These are phyloP conservation scores for Rhamnella rubrinervis DNA, from an alignment of 331 rosid genomes.

Conservation along the genomic window DNA sequence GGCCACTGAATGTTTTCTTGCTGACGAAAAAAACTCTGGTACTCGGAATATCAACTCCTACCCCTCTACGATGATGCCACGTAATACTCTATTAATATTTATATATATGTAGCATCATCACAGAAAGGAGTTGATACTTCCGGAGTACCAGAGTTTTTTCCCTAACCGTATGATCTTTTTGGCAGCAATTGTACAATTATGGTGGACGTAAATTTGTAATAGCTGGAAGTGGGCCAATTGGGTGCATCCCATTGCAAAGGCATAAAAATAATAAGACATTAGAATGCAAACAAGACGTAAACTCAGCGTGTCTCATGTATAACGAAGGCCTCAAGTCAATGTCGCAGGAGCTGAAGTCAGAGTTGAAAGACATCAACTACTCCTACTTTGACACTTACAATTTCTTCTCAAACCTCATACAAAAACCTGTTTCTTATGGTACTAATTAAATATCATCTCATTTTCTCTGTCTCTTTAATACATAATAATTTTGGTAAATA, in stretches of 20 bases:
- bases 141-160: too few relatives aligned
- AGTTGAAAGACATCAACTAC: constrained; percentile 8
- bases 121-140: too few relatives aligned
- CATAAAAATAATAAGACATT: constrained; percentile 32
- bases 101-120: too few relatives aligned
- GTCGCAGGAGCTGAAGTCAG: too few relatives aligned
- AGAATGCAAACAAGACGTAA: constrained; percentile 48
- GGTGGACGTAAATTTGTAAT: constrained; percentile 69
- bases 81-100: too few relatives aligned
- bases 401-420: constrained; percentile 38
- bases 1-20: too few relatives aligned
- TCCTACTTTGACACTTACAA: constrained; percentile 59
- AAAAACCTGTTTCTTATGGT: constrained; percentile 54
- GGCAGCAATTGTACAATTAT: constrained; percentile 49
- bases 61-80: too few relatives aligned
- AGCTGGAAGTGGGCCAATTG: constrained; percentile 55
- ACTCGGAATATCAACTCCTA: too few relatives aligned
- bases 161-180: not conserved
- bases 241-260: constrained; percentile 73
- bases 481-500: too few relatives aligned
- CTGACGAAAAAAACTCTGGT: too few relatives aligned
- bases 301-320: constrained; percentile 44
- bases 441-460: not conserved
- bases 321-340: constrained; percentile 40
- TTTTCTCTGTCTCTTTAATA: too few relatives aligned